Conservation (phyloP, 192 early-diverging fungal genomes). For the Funneliformis mosseae region DNA sequence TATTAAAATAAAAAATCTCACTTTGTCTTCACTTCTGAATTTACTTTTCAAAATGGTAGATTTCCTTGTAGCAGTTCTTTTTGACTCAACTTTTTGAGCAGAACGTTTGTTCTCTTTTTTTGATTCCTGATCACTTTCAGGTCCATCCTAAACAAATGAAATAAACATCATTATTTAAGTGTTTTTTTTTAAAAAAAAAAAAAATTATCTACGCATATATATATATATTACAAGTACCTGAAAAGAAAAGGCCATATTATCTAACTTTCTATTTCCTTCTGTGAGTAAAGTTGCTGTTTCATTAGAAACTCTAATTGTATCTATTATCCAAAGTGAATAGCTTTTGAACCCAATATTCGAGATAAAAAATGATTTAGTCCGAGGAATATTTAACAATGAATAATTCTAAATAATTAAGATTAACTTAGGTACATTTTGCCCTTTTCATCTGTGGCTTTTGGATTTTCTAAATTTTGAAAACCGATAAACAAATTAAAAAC, state of each 20-base stretch:
- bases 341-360: conserved; percentile 32
- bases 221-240: conserved; percentile 40
- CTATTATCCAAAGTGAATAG: conserved; percentile 84
- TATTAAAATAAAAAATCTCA: not conserved
- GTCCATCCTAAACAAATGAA: not conserved
- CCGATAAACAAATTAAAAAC: conserved; percentile 82
- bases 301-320: conserved; percentile 79
- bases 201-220: conserved; percentile 39
- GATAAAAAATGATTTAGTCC: not conserved
- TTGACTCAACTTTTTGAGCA: conserved; percentile 20
- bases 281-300: conserved; percentile 44
- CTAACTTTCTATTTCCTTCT: conserved; percentile 21
- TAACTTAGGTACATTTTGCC: conserved; percentile 58
- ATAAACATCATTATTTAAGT: not conserved
- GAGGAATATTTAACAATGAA: not conserved
- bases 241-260: conserved; percentile 26
- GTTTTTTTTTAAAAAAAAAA: not conserved
- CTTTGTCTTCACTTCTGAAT: conserved; percentile 72
- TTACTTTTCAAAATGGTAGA: conserved; percentile 74
- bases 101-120: conserved; percentile 42
- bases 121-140: conserved; percentile 38
- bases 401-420: not conserved
- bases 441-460: conserved; percentile 68
- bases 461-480: conserved; percentile 82
- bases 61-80: conserved; percentile 50